Conservation (phyloP, 1,139 yeast species). For the Wickerhamiella pararugosa region DNA sequence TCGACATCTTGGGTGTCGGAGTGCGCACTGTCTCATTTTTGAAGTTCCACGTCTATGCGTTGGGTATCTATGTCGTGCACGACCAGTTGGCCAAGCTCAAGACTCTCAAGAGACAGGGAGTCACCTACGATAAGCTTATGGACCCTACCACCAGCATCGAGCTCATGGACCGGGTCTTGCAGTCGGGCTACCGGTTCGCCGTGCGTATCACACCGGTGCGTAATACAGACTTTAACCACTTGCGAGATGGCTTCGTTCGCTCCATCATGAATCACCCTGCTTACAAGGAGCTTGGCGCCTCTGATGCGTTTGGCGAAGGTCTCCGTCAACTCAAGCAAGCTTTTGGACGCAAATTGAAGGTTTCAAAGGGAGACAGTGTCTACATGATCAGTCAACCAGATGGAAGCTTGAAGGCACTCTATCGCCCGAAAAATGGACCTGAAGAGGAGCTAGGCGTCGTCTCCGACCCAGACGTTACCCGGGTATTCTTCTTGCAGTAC, state of each 20-base stretch:
- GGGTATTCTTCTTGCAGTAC: constrained; percentile 44
- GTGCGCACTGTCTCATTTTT: constrained; percentile 70
- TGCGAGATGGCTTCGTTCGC: constrained; percentile 78
- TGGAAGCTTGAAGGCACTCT: constrained; percentile 35
- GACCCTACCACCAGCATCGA: constrained; percentile 41
- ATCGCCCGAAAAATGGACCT: constrained; percentile 23
- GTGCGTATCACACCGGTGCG: constrained; percentile 74
- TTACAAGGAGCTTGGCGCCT: constrained; percentile 20
- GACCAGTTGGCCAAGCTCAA: constrained; percentile 38
- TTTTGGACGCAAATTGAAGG: constrained; percentile 26
- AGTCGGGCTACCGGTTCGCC: constrained; percentile 44
- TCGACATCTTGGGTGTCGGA: constrained; percentile 57
- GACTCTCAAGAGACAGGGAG: constrained; percentile 19
- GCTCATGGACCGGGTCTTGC: constrained; percentile 41
- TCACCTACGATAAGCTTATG: constrained; percentile 34
- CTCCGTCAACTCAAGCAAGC: constrained; percentile 24
- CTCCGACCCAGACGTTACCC: constrained; percentile 32
- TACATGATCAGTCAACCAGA: constrained; percentile 33
- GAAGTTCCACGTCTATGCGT: constrained; percentile 71
- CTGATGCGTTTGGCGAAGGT: constrained; percentile 23
- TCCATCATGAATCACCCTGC: constrained; percentile 46
- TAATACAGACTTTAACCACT: constrained; percentile 77
- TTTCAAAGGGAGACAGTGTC: constrained; percentile 46
- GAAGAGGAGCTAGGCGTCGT: constrained; percentile 29
- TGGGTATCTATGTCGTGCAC: constrained; percentile 61